Evolutionary conservation across 2,329 filamentous ascomycete species (phyloP), one percentile per base, ranked within the genome.

Genomic region (Neofusicoccum umdonicola): DNA sequence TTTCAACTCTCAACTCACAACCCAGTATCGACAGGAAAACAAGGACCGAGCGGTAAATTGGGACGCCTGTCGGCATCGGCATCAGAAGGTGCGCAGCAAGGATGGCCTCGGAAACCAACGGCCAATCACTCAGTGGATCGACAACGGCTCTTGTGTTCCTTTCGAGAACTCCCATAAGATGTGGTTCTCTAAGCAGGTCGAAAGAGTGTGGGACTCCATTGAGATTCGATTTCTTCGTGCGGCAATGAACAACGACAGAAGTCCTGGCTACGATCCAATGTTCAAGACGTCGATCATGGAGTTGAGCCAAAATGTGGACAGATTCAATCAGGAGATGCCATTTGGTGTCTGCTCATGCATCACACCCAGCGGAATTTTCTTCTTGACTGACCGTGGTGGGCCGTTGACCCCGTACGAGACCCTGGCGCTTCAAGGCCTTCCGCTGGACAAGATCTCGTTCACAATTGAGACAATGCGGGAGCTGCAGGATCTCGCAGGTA

Each of bases 271-370:
- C 66, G 90, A 93, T 70, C 81, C 84, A 45, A 77, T 81, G 13
- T 86, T 78, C 71, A 88, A 88, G 71, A 82, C 75, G 2, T 72
- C 77, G 12, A 74, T 85, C 41, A 82, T 87, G 68, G 88, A 94
- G 66, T 77, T 91, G 0, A 90, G 88, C 5, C 91, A 93, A 70
- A 93, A 92, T 61, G 82, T 92, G 8, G 88, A 92, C 70, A 81
- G 89, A 13, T 60, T 60, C n/a, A 81, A 83, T 11, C 75, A 74
- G 1, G 81, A 85, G 58, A 74, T 67, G 1, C 75, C 77, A 0
- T 81, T 84, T 45, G 90, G 90, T 0, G 80, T 90, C 5, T 79
- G 85, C 2, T 83, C 85, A 0, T 93, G 91, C 70, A 79, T 93
- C 9, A 92, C 90, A 0, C 90, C 91, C 0, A 79, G 72, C 5